Evolutionary conservation across 2,329 filamentous ascomycete genomes (phyloP).

Genomic region (Fusarium sp.): DNA sequence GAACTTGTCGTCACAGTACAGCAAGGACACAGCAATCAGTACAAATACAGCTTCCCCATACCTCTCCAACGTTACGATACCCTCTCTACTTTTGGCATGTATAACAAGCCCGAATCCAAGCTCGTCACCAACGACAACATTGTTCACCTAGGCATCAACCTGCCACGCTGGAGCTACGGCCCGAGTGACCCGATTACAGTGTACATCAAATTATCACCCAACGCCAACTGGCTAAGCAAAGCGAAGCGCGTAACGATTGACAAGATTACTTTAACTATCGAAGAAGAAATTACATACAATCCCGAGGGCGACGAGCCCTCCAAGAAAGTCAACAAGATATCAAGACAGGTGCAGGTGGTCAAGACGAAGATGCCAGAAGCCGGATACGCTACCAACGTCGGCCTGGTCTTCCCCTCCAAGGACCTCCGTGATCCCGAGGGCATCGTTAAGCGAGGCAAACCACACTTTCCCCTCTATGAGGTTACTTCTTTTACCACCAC

Average conservation of each 20-base stretch:
- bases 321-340: conserved; percentile 88
- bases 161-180: conserved; percentile 97
- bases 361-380: conserved; percentile 90
- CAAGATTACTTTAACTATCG: conserved; percentile 93
- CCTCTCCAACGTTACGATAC: conserved; percentile 96
- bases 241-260: conserved; percentile 93
- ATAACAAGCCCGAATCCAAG: conserved; percentile 93
- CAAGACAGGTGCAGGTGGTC: conserved; percentile 86
- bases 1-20: conserved; percentile 97
- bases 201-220: conserved; percentile 94
- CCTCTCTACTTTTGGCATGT: conserved; percentile 98
- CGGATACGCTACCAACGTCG: conserved; percentile 93
- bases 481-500: conserved; percentile 94
- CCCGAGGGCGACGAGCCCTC: conserved; percentile 96
- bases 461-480: conserved; percentile 90
- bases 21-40: conserved; percentile 88
- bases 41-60: conserved; percentile 92
- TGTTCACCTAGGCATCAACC: conserved; percentile 90
- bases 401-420: conserved; percentile 90
- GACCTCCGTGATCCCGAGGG: conserved; percentile 91
- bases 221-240: conserved; percentile 91
- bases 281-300: conserved; percentile 99
- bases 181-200: conserved; percentile 95
- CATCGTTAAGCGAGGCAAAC: conserved; percentile 86
- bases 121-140: conserved; percentile 90